Conservation (phyloP, 2,329 filamentous ascomycete genomes). For the Trichoderma atroviride region DNA sequence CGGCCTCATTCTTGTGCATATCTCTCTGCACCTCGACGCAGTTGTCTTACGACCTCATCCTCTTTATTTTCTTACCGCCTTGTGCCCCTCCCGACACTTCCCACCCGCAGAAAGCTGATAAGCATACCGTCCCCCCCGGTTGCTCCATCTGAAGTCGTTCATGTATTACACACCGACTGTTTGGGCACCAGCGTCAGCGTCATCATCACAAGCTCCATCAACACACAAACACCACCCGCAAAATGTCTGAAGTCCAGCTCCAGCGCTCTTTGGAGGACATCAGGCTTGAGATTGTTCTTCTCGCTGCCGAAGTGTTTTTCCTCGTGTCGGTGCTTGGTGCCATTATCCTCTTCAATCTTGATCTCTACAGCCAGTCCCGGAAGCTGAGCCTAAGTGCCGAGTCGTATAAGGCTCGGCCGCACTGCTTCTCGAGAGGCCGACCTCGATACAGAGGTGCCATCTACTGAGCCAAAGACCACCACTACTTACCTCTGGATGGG, state of each 20-base stretch:
- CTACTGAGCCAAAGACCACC: constrained; percentile 27
- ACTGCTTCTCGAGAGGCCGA: constrained; percentile 31
- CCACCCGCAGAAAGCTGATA: constrained; percentile 17
- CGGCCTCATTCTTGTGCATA: background rate
- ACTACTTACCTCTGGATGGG: background rate
- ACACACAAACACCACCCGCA: constrained; percentile 8
- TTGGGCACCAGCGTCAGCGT: constrained; percentile 15
- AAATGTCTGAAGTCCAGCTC: constrained; percentile 33
- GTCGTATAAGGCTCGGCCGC: constrained; percentile 26
- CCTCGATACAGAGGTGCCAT: constrained; percentile 26
- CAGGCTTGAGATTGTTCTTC: constrained; percentile 40
- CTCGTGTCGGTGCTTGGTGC: constrained; percentile 40
- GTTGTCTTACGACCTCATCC: constrained; percentile 14
- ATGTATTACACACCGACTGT: constrained; percentile 20
- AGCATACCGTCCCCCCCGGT: constrained; percentile 3
- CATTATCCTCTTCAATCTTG: constrained; percentile 38
- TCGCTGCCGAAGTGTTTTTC: constrained; percentile 39
- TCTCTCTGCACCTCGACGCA: constrained; percentile 14
- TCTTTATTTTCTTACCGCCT: constrained; percentile 26
- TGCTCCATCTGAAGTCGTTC: constrained; percentile 13
- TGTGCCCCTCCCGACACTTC: constrained; percentile 16
- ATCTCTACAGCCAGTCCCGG: constrained; percentile 21
- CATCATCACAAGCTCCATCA: background rate
- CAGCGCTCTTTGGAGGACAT: constrained; percentile 35
- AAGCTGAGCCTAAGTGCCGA: constrained; percentile 27